Base-by-base conservation (phyloP, 164 flowering plant genomes). In the Dillenia suffruticosa region DNA sequence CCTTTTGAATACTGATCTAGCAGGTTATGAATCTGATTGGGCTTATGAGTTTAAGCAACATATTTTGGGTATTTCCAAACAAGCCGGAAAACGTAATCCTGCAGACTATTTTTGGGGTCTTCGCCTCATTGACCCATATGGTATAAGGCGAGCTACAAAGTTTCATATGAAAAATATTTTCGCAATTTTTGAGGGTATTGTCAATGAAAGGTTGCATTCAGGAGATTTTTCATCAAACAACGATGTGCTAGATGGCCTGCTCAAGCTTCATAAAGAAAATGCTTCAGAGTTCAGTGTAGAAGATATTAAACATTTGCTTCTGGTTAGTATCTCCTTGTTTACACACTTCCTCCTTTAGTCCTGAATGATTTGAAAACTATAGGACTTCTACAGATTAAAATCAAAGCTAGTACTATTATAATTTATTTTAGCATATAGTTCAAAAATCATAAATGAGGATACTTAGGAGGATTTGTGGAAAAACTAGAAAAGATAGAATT, bases 71-170 rank as follows among this genome's bases (percentile, higher is more conserved):
- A 19, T 19, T 19, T 19, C 22, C 22, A 19, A 19, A 19, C 22
- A 19, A 19, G 22, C n/a, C 2, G 79, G 68, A 43, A 73, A 13
- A 44, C 74, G 75, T 1, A 78, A 73, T 46, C 0, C 73, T 7
- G 62, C 63, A 8, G 79, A 78, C 46, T 75, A 45, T 46, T 70
- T 72, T 22, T 77, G 79, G 12, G 45, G 44, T 1, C 51, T 78
- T 17, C 17, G 60, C 16, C 2, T 8, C 13, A 4, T 75, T 3
- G 82, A 78, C 46, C 76, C 62, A 9, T 75, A 75, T 45, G 74
- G 78, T 2, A 57, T 64, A 11, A 17, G 69, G 15, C 56, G 66
- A 0, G 45, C 63, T 12, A 45, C 47, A 49, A 63, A 24, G 0
- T n/a, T 2, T 12, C 45, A 63, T 56, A 58, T 60, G 3, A 32